Evolutionary conservation across 177 flowering plant species (phyloP), one percentile per base, ranked within the genome.

Genomic region (Vitis hybrid): DNA sequence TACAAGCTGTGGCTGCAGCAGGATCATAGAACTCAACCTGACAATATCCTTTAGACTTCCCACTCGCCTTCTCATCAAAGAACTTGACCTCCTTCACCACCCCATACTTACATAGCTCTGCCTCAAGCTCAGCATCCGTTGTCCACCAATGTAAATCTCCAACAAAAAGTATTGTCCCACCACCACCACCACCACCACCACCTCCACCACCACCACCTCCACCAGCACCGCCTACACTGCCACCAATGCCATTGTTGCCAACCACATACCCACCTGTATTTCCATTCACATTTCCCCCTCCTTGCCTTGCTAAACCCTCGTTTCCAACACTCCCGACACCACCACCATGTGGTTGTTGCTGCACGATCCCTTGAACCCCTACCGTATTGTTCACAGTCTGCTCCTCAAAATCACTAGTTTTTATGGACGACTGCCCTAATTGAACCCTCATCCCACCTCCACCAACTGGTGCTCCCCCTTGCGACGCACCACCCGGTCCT

Each of bases 81-180:
- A 94, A 93, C 70, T 88, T 91, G 50, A 95, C 83, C 79, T 95
- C 98, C 81, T 89, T 95, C 78, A 93, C 93, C 6, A 50, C 49
- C 50, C 98, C 98, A 79, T 94, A 93, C 82, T 91, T 85, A 11
- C 79, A 79, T 2, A 90, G 78, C 77, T 85, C 98, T 0, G 71
- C 69, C 79, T 95, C 99, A n/a, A 95, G 84, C 59, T 95, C 89
- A 0, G 91, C 90, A 82, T 94, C 99, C 1, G 99, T 94, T 7
- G 97, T 94, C 98, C 98, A 94, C 98, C 98, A 94, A 76, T 89
- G 97, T 79, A 94, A 76, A 64, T 94, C 97, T 2, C 98, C 97
- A 11, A 94, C 95, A 79, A 86, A 94, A n/a, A 94, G 84, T 27
- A 88, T 81, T 0, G 91, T 88, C 41, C 91, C 79, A 12, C 87